These are phyloP conservation scores for Atalantia buxifolia DNA, from an alignment of 345 rosid genomes.

Conservation along the genomic window DNA sequence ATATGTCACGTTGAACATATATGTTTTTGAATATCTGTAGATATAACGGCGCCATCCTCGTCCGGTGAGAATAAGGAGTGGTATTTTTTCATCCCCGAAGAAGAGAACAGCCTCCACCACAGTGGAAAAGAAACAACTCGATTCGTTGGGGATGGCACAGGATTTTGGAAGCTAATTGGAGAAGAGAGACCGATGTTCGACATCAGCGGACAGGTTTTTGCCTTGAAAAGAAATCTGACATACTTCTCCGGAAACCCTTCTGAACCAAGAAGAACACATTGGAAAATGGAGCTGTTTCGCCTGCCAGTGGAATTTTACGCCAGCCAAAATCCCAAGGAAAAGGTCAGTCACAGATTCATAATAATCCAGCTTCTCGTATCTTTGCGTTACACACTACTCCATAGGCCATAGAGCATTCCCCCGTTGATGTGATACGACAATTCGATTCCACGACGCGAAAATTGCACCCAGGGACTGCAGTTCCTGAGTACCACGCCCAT, in stretches of 20 bases:
- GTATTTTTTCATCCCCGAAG: conserved; percentile 22
- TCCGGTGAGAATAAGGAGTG: conserved; percentile 6
- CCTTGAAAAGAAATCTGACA: conserved; percentile 8
- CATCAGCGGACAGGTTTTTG: background rate
- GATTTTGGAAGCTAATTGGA: conserved; percentile 26
- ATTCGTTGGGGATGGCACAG: conserved; percentile 12
- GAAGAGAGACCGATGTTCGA: background rate
- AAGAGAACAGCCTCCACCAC: background rate
- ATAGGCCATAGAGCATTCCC: background rate
- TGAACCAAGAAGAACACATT: conserved; percentile 25
- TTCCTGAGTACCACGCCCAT: too few relatives aligned
- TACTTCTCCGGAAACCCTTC: conserved; percentile 14
- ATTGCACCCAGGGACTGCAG: too few relatives aligned
- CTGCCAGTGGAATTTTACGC: background rate
- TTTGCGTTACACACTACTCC: background rate
- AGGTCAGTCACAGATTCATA: background rate
- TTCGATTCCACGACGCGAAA: too few relatives aligned
- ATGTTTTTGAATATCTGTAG: background rate
- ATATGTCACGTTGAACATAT: too few relatives aligned
- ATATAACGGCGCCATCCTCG: background rate
- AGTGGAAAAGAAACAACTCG: background rate
- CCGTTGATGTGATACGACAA: too few relatives aligned
- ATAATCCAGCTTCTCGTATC: background rate
- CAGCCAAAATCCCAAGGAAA: background rate
- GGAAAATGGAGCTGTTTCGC: conserved; percentile 27